phyloP scores from a whole-genome alignment of 208 protist species.

The Tritrichomonas foetus region DNA sequence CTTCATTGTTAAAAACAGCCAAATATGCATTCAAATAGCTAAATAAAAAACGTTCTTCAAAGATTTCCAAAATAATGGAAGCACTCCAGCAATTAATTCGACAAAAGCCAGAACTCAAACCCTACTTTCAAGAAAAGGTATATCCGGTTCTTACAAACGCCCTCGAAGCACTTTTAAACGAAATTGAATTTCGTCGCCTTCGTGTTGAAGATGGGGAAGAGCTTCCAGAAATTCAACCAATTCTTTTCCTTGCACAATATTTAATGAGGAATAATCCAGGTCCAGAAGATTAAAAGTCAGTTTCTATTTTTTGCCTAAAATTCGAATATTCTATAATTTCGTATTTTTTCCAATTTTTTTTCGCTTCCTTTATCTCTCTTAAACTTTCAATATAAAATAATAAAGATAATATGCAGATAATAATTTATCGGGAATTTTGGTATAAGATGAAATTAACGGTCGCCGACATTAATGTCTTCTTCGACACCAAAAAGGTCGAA shows the following conservation, averaged over 20 bases:
- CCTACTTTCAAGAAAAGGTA: neutral
- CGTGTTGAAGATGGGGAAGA: neutral
- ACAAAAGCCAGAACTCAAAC: conserved; percentile 18
- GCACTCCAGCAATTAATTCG: neutral
- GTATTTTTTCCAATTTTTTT: too few relatives aligned
- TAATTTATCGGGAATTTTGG: too few relatives aligned
- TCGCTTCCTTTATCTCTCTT: too few relatives aligned
- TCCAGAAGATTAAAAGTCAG: too few relatives aligned
- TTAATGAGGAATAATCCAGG: conserved; percentile 6
- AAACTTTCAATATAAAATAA: too few relatives aligned
- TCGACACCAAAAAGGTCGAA: too few relatives aligned
- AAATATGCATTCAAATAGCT: neutral
- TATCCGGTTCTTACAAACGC: neutral
- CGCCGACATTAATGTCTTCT: too few relatives aligned
- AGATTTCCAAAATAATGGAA: neutral
- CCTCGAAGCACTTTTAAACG: neutral
- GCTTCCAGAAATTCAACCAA: conserved; percentile 18
- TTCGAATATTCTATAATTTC: too few relatives aligned
- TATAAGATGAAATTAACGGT: too few relatives aligned
- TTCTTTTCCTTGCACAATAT: conserved; percentile 15
- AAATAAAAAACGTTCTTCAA: neutral
- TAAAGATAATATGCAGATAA: too few relatives aligned
- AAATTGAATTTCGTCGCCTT: neutral
- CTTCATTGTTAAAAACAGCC: too few relatives aligned
- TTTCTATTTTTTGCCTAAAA: too few relatives aligned